Conservation (phyloP, 2,329 filamentous ascomycete genomes). For the Cladosporium cucumerinum region DNA sequence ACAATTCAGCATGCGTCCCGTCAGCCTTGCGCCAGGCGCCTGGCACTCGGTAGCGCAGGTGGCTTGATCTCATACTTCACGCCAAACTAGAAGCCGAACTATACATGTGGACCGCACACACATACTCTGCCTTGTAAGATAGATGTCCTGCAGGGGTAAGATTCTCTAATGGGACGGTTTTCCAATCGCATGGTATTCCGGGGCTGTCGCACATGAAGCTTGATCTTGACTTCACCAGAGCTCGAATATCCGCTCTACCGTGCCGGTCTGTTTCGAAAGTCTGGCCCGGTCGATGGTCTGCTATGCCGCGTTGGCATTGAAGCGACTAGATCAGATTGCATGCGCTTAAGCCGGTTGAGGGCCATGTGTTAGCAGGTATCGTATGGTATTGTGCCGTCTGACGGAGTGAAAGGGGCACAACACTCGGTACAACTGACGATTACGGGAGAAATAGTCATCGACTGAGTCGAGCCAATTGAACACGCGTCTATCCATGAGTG, state of each 20-base stretch:
- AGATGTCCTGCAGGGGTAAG: neutral
- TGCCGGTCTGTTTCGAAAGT: neutral
- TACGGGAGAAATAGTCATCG: neutral
- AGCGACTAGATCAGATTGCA: neutral
- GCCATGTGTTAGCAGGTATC: neutral
- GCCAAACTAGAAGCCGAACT: neutral
- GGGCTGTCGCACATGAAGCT: neutral
- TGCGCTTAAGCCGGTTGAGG: neutral
- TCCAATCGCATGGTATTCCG: constrained; percentile 1
- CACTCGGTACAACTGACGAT: neutral
- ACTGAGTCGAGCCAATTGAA: neutral
- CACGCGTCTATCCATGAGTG: neutral
- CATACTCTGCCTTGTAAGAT: neutral
- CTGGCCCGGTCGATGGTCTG: neutral
- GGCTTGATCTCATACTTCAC: neutral
- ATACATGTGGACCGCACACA: neutral
- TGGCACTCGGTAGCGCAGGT: neutral
- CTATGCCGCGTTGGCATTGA: neutral
- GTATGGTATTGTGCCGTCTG: neutral
- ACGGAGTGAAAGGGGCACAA: neutral
- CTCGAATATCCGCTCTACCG: neutral
- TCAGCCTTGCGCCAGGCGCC: neutral
- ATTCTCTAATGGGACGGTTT: neutral
- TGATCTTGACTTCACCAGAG: neutral
- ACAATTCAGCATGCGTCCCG: neutral